phyloP scores from a whole-genome alignment of 2,329 filamentous ascomycete genomes.

The Orbilia blumenaviensis region DNA sequence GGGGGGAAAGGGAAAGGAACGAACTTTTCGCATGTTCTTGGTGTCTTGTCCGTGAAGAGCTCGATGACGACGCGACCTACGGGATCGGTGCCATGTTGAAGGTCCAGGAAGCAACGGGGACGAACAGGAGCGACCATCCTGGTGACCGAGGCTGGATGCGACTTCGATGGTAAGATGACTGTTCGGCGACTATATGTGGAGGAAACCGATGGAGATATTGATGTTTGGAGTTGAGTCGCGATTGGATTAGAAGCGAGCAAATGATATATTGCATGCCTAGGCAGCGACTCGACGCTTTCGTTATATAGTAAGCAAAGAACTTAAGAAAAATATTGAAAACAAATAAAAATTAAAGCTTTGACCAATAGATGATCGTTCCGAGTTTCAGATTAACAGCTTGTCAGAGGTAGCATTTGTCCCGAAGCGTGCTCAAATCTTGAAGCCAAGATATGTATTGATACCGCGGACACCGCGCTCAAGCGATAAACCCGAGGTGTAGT shows the following conservation, averaged over 20 bases:
- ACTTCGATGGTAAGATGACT: neutral
- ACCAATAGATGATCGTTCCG: no score
- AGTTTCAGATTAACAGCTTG: no score
- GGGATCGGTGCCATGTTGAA: slow-evolving; percentile 62
- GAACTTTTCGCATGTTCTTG: slow-evolving; percentile 64
- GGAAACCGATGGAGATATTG: slow-evolving; percentile 11
- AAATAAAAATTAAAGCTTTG: no score
- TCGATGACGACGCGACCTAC: slow-evolving; percentile 63
- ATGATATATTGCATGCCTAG: neutral
- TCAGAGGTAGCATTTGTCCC: no score
- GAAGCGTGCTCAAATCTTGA: no score
- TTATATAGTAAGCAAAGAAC: neutral
- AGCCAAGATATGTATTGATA: no score
- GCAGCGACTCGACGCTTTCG: neutral
- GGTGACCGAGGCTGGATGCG: neutral
- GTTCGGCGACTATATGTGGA: neutral
- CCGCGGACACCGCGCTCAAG: no score
- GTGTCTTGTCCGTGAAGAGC: slow-evolving; percentile 63
- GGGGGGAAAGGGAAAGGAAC: slow-evolving; percentile 20
- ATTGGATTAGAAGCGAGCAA: slow-evolving; percentile 15
- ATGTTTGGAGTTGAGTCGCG: neutral
- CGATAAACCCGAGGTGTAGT: neutral
- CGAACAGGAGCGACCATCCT: slow-evolving; percentile 29
- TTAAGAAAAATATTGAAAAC: no score
- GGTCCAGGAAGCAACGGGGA: slow-evolving; percentile 60